These are phyloP conservation scores for Monoraphidium neglectum DNA, from an alignment of 139 green algal species.

Conservation along the genomic window DNA sequence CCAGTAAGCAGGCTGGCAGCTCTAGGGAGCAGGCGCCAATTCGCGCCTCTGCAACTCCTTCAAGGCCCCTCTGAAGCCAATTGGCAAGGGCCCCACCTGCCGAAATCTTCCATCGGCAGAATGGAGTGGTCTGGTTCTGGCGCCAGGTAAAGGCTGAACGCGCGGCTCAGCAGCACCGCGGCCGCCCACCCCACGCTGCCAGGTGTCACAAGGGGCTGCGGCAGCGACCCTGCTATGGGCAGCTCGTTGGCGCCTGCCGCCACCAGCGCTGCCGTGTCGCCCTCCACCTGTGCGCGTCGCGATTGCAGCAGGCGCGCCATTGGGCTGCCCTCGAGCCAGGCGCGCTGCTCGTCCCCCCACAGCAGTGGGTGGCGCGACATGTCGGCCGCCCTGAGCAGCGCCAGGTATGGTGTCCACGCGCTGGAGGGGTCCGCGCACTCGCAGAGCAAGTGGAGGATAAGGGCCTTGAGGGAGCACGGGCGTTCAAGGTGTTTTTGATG, in stretches of 20 bases:
- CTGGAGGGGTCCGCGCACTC: slow-evolving; percentile 43
- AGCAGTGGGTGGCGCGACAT: slow-evolving; percentile 51
- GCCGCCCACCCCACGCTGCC: slow-evolving; percentile 52
- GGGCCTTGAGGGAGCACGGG: slow-evolving; percentile 19
- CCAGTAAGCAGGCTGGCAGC: no score
- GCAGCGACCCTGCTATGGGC: slow-evolving; percentile 16
- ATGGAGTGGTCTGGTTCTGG: background rate
- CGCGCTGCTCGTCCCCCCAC: slow-evolving; percentile 40
- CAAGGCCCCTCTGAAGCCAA: no score
- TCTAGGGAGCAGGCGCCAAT: no score
- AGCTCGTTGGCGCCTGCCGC: slow-evolving; percentile 49
- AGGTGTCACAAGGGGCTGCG: slow-evolving; percentile 35
- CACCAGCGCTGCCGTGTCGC: slow-evolving; percentile 39
- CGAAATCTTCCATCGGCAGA: background rate
- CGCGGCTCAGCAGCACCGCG: slow-evolving; percentile 49
- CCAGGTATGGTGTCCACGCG: slow-evolving; percentile 58
- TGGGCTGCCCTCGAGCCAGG: slow-evolving; percentile 42
- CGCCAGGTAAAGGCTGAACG: slow-evolving; percentile 49
- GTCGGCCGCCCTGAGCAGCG: slow-evolving; percentile 19
- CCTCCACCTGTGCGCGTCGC: slow-evolving; percentile 42
- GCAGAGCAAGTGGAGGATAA: slow-evolving; percentile 58
- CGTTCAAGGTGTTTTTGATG: background rate
- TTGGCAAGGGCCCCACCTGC: no score
- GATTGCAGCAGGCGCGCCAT: slow-evolving; percentile 33
- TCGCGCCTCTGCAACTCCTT: no score